Evolutionary conservation across 2,329 filamentous ascomycete genomes (phyloP), one percentile per base, ranked within the genome.

Genomic region (Myriangium duriaei): DNA sequence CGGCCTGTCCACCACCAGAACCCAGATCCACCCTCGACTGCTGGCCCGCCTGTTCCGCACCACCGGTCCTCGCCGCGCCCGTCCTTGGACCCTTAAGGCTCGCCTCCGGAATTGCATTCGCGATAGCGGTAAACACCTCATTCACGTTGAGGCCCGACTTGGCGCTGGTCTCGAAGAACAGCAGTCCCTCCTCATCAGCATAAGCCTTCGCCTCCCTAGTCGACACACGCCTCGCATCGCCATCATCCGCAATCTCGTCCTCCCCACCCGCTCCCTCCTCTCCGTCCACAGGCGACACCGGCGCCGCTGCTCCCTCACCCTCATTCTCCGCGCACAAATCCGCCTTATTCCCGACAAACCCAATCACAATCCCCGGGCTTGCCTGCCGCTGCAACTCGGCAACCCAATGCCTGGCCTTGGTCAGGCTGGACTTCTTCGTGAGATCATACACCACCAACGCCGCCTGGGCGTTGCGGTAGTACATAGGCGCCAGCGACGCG

Each of bases 391-490:
- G 88, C 41, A 98, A 74, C 64, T 98, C 88, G 40, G 88, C 88
- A 40, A 98, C 87, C 88, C 88, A 98, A 70, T 96, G 88, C 66
- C 93, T 93, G 37, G 91, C 91, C 68, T 98, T 96, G 62, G 85
- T 77, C 50, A 98, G 78, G 33, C 86, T 94, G 34, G 85, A 91
- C 30, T 87, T 82, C 63, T 96, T 96, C 45, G 91, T 98, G 52
- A 98, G 79, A 59, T 98, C 88, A 74, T 96, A 98, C 58, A 96
- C 88, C 45, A 98, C 88, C 49, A 98, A 81, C 11, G 91, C 91
- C 47, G 87, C 86, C 67, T 96, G 88, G 36, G 91, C 91, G 60
- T 98, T 96, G 63, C 88, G 86, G 70, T 96, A 96, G 73, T 98
- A 98, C 91, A 96, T 96, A 52, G 88, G 91, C 37, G 91, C 91